A percentile compares a stretch with the other conserved stretches of the same genome.
Conservation (phyloP, 805 yeast genomes). For the Sugiyamaella marilandica region DNA sequence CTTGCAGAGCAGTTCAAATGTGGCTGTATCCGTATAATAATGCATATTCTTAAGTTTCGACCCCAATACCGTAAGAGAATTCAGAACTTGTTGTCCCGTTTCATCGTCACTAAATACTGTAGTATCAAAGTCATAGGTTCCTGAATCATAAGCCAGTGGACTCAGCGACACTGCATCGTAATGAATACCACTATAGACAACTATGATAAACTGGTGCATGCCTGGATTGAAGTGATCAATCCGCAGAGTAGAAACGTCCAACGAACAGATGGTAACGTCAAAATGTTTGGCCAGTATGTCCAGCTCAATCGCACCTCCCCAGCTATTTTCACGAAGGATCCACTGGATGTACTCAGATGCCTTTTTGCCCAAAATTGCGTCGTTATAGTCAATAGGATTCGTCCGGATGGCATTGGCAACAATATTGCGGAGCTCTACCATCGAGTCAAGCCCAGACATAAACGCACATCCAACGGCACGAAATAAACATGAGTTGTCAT, state of each 20-base stretch:
- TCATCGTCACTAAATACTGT: conserved; percentile 41
- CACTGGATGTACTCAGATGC: conserved; percentile 50
- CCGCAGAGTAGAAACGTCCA: conserved; percentile 61
- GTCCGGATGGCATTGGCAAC: conserved; percentile 45
- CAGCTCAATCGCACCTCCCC: conserved; percentile 85
- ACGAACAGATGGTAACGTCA: conserved; percentile 48
- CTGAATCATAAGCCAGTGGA: conserved; percentile 23
- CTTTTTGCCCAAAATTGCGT: conserved; percentile 53
- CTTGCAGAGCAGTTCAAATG: conserved; percentile 53
- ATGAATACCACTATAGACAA: conserved; percentile 68
- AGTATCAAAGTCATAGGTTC: conserved; percentile 31
- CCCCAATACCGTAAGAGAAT: conserved; percentile 40
- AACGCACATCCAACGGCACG: conserved; percentile 56
- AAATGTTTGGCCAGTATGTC: conserved; percentile 54
- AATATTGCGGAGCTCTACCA: conserved; percentile 46
- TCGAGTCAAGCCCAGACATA: conserved; percentile 41
- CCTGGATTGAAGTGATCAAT: conserved; percentile 51
- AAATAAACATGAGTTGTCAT: conserved; percentile 75
- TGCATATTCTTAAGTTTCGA: conserved; percentile 45
- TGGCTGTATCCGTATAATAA: conserved; percentile 61
- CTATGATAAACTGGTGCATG: conserved; percentile 42
- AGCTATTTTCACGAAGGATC: conserved; percentile 55
- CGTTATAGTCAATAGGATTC: conserved; percentile 46
- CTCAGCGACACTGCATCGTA: conserved; percentile 58
- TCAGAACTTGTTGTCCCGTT: conserved; percentile 34